phyloP scores from a whole-genome alignment of 129 eudicot species.

The Pulicaria dysenterica region DNA sequence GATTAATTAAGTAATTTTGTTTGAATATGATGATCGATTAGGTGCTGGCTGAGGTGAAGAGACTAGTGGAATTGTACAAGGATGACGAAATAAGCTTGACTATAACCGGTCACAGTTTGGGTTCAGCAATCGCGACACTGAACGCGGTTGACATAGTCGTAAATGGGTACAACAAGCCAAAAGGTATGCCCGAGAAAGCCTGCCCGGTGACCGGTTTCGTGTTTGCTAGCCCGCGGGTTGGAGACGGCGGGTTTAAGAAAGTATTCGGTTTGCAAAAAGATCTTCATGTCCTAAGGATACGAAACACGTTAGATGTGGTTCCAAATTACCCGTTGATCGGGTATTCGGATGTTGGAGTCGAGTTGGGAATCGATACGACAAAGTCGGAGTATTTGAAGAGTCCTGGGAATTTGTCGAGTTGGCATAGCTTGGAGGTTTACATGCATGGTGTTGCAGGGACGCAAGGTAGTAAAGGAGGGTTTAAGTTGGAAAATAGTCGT shows the following conservation, averaged over 20 bases:
- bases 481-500: slow-evolving; percentile 56
- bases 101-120: slow-evolving; percentile 83
- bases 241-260: slow-evolving; percentile 53
- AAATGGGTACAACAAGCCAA: slow-evolving; percentile 60
- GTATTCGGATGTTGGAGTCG: slow-evolving; percentile 68
- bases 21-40: slow-evolving; percentile 2
- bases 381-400: slow-evolving; percentile 63
- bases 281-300: slow-evolving; percentile 53
- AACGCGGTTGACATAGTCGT: slow-evolving; percentile 73
- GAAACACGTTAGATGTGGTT: slow-evolving; percentile 60
- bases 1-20: no score
- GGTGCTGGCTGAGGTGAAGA: slow-evolving; percentile 69
- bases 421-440: slow-evolving; percentile 78
- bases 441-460: slow-evolving; percentile 94
- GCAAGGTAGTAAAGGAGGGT: slow-evolving; percentile 64
- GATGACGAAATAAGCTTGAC: slow-evolving; percentile 85
- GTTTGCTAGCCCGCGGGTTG: slow-evolving; percentile 87
- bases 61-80: slow-evolving; percentile 82
- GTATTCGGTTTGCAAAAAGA: slow-evolving; percentile 31
- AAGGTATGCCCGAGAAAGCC: slow-evolving; percentile 43
- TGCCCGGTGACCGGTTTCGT: slow-evolving; percentile 70
- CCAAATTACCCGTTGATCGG: slow-evolving; percentile 62
- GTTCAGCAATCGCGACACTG: slow-evolving; percentile 81
- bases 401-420: slow-evolving; percentile 55
- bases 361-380: slow-evolving; percentile 57